These are phyloP conservation scores for Tympanopsis confertula DNA, from an alignment of 2,329 filamentous ascomycete genomes.

Conservation along the genomic window DNA sequence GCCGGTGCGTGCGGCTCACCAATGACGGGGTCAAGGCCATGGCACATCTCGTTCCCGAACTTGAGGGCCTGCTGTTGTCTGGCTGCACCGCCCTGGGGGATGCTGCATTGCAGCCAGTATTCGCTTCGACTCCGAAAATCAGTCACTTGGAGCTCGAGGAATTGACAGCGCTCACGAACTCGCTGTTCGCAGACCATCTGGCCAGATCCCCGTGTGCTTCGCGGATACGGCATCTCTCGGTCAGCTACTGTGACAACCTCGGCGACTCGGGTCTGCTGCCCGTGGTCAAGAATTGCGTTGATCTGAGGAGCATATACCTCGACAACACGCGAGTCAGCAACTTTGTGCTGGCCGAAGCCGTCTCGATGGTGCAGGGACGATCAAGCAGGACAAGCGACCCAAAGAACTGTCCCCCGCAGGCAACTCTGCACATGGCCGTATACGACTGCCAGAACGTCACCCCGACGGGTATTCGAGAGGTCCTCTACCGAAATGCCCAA, in stretches of 20 bases:
- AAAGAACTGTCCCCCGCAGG: conserved; percentile 26
- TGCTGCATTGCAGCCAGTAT: conserved; percentile 55
- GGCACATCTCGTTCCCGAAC: conserved; percentile 61
- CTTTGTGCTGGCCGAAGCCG: conserved; percentile 73
- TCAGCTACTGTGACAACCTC: conserved; percentile 81
- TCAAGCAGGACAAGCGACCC: conserved; percentile 26
- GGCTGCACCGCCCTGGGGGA: conserved; percentile 67
- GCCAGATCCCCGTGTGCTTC: conserved; percentile 65
- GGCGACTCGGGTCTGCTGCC: conserved; percentile 76
- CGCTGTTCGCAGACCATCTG: conserved; percentile 58
- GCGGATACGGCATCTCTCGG: conserved; percentile 65
- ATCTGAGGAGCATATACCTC: conserved; percentile 64
- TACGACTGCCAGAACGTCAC: conserved; percentile 89
- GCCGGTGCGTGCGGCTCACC: conserved; percentile 65
- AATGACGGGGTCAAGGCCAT: conserved; percentile 59
- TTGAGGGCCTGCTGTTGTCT: conserved; percentile 75
- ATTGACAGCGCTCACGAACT: conserved; percentile 64
- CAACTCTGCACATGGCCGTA: conserved; percentile 66
- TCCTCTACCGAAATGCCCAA: conserved; percentile 68
- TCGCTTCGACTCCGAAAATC: conserved; percentile 65
- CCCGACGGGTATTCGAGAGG: conserved; percentile 80
- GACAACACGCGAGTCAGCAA: conserved; percentile 94
- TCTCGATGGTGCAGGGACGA: conserved; percentile 64
- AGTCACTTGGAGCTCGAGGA: conserved; percentile 88
- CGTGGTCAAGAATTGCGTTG: conserved; percentile 63